Conservation (phyloP, 2,329 filamentous ascomycete species). For the Helminthosporium solani region DNA sequence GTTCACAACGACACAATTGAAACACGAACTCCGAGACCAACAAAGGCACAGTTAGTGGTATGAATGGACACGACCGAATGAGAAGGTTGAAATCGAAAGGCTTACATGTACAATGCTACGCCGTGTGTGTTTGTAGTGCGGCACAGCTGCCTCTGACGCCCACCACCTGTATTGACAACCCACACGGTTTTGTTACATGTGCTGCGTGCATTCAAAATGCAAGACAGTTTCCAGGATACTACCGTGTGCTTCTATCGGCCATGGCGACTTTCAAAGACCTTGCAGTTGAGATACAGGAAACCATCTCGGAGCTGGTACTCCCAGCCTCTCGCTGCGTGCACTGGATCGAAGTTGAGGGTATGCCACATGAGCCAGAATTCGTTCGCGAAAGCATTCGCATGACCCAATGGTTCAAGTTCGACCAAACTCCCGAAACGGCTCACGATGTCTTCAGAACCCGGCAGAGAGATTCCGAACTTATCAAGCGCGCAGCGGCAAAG, state of each 20-base stretch:
- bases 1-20: neutral
- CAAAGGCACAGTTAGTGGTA: neutral
- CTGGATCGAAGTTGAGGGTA: slow-evolving; percentile 2
- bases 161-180: neutral
- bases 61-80: neutral
- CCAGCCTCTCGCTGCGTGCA: slow-evolving; percentile 6
- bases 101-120: neutral
- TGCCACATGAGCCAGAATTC: slow-evolving; percentile 3
- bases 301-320: slow-evolving; percentile 5
- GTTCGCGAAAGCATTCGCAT: slow-evolving; percentile 6
- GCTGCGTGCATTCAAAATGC: no score
- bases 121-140: neutral
- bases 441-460: neutral
- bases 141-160: neutral
- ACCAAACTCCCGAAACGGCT: slow-evolving; percentile 6
- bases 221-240: neutral
- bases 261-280: slow-evolving; percentile 6
- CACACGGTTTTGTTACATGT: neutral
- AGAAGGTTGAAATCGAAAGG: neutral
- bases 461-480: neutral
- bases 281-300: slow-evolving; percentile 7
- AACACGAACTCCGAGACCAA: neutral
- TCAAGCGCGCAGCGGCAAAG: neutral
- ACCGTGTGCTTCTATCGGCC: neutral
- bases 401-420: slow-evolving; percentile 1